Base-by-base conservation (phyloP, 2,329 filamentous ascomycete genomes). In the Aureobasidium sp. region DNA sequence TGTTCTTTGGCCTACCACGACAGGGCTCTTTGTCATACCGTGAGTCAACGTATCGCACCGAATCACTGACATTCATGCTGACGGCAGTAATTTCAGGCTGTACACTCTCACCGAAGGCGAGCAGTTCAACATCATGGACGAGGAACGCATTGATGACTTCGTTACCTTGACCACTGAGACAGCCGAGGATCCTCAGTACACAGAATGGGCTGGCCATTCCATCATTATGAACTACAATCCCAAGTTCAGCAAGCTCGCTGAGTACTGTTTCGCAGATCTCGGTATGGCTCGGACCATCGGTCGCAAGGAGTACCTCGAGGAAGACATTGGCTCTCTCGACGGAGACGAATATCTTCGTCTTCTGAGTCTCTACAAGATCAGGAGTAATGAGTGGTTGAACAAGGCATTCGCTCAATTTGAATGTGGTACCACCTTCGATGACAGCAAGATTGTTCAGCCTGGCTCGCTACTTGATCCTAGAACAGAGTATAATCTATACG, bases 281-380 rank as follows among this genome's bases (percentile, higher is more conserved):
- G 31, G 42, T 8, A 25, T 20, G 8, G 40, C 55, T 5, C 23
- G n/a, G 27, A 1, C 18, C 13, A 58, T 58, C 18, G 18, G 15
- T 15, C 2, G 7, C 15, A 25, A 5, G 20, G 42, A 59, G 13
- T 59, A 38, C 7, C 27, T 47, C 1, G 38, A 58, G 27, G 40
- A 43, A 20, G 23, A 59, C 20, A 11, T 27, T 8, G 55, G 55
- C 55, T 47, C 40, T n/a, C 25, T 59, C 29, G 42, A 47, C 15
- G 55, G 55, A 38, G 55, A 59, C 42, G 55, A 59, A 11, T 59
- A 59, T 25, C 6, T 59, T 13, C 55, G 55, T 23, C 42, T 59
- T 3, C 9, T 59, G 27, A 47, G 42, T 25, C 42, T 59, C 2
- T 59, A 33, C 40, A 25, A 47, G 16, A 7, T 56, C 1, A 4